Evolutionary conservation across 2,329 filamentous ascomycete genomes (phyloP), one percentile per base, ranked within the genome.

Genomic region (Fusarium sp.): DNA sequence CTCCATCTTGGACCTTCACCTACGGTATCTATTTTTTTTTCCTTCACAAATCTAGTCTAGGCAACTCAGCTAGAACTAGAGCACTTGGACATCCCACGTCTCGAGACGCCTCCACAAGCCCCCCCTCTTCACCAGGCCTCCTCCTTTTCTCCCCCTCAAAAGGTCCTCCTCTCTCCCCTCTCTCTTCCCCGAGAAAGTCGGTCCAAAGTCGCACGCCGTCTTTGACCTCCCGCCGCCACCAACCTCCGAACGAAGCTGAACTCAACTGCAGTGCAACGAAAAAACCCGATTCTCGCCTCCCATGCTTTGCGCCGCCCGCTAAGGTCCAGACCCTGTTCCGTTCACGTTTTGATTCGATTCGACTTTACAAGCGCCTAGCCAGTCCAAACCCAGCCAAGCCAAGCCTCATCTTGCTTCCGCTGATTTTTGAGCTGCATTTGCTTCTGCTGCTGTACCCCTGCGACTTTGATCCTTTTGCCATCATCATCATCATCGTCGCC

Each of bases 221-320:
- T 33, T 66, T 46, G 63, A 66, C 67, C 60, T 71, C 71, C 71
- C 59, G 65, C 62, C 62, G 57, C 57, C 68, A 66, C 67, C 57
- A 30, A 50, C 67, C 54, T 61, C 57, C 67, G 57, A 73, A 44
- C 53, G 55, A 67, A 45, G 61, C 23, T 46, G 60, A 62, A 42
- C 65, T 64, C 46, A 64, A 60, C 48, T 73, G 61, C 59, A 46
- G 38, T 38, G 33, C 35, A 61, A 63, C 33, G 23, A 23, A 45
- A 55, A 60, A 60, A 59, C 49, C 64, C 71, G 71, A 73, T 68
- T 71, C 71, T 75, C 58, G 71, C 69, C 68, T 71, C 69, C 73
- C 60, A 60, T 71, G 60, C 53, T 73, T 53, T 65, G 48, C 73
- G 73, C 69, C 69, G 73, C 58, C 72, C 70, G 45, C 69, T 67